Evolutionary conservation across 2,329 filamentous ascomycete genomes (phyloP).

Genomic region (Gnomoniopsis sp.): DNA sequence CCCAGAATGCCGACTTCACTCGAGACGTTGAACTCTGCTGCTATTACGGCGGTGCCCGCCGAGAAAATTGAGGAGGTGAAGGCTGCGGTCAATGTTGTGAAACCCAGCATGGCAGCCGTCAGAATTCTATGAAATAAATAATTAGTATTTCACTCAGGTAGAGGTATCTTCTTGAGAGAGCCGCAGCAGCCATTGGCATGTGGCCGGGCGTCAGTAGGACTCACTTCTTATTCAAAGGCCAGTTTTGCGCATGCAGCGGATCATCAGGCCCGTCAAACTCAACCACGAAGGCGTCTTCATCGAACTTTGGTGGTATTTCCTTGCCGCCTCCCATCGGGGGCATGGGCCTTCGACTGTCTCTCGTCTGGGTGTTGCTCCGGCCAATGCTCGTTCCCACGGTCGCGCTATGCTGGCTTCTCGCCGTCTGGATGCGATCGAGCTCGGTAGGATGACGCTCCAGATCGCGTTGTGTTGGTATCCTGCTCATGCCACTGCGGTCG

Average conservation of each 20-base stretch:
- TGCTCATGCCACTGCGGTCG: constrained; percentile 47
- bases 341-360: constrained; percentile 55
- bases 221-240: constrained; percentile 74
- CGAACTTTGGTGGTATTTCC: constrained; percentile 65
- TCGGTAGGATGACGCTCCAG: constrained; percentile 68
- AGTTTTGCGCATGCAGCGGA: constrained; percentile 84
- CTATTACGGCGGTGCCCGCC: constrained; percentile 56
- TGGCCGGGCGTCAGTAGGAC: no score
- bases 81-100: constrained; percentile 67
- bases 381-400: constrained; percentile 60
- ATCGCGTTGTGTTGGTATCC: constrained; percentile 62
- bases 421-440: constrained; percentile 68
- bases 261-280: constrained; percentile 84
- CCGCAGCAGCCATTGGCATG: no score
- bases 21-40: constrained; percentile 57
- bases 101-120: constrained; percentile 67
- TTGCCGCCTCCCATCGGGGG: constrained; percentile 73
- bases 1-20: constrained; percentile 61
- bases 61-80: constrained; percentile 78
- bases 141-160: constrained; percentile 21
- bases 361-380: constrained; percentile 37
- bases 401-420: constrained; percentile 64
- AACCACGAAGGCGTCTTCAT: constrained; percentile 74
- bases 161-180: no score
- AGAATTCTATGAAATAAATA: constrained; percentile 42